phyloP scores from a whole-genome alignment of 257 asterid species.

The Voacanga thouarsii region DNA sequence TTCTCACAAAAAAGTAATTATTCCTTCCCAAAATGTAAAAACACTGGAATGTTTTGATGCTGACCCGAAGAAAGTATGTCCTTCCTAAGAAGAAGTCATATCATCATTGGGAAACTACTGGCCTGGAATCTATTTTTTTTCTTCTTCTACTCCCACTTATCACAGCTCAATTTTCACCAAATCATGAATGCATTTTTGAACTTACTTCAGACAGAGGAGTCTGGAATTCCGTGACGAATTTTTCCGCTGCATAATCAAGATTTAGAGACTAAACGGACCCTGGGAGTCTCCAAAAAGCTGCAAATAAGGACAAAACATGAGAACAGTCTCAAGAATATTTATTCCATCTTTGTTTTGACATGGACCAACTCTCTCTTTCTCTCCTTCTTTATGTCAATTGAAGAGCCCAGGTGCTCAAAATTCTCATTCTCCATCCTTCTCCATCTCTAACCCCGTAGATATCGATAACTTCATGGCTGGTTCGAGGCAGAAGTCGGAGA shows the following conservation, averaged over 20 bases:
- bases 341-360: slow-evolving; percentile 43
- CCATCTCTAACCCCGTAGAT: slow-evolving; percentile 16
- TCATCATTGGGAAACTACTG: slow-evolving; percentile 11
- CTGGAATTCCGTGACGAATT: slow-evolving; percentile 38
- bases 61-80: slow-evolving; percentile 28
- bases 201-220: slow-evolving; percentile 22
- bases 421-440: slow-evolving; percentile 30
- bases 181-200: slow-evolving; percentile 34
- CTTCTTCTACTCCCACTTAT: neutral
- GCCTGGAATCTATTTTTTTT: neutral
- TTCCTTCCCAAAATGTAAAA: neutral
- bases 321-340: slow-evolving; percentile 40
- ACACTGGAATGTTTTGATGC: slow-evolving; percentile 33
- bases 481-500: slow-evolving; percentile 2
- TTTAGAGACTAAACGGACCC: slow-evolving; percentile 39
- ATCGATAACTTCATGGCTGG: neutral
- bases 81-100: slow-evolving; percentile 20
- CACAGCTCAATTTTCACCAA: slow-evolving; percentile 15
- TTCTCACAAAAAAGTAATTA: neutral
- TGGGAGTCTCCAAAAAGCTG: slow-evolving; percentile 34
- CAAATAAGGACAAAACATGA: slow-evolving; percentile 49
- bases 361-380: slow-evolving; percentile 16
- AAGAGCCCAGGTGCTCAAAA: neutral
- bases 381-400: slow-evolving; percentile 1
- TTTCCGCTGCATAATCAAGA: slow-evolving; percentile 20